Evolutionary conservation across 345 rosid species (phyloP).

Genomic region (Pugionium dolabratum): DNA sequence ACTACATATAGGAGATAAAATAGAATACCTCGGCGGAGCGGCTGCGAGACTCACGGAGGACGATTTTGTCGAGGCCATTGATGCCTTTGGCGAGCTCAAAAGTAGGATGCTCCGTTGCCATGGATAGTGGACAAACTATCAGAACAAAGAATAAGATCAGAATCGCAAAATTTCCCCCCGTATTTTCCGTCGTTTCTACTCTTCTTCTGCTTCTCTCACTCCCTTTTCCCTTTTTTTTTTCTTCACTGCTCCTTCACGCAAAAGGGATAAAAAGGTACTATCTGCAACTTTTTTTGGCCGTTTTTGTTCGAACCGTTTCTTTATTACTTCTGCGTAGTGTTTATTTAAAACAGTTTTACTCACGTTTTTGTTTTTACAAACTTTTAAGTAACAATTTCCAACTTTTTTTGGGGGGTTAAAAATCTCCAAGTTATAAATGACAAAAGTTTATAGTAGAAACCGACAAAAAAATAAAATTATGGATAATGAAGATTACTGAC

Average conservation of each 20-base stretch:
- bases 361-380: no score
- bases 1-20: no score
- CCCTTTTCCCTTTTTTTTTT: neutral
- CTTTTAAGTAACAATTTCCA: no score
- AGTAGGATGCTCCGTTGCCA: constrained; percentile 46
- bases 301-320: constrained; percentile 24
- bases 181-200: constrained; percentile 7
- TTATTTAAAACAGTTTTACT: neutral
- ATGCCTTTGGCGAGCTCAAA: constrained; percentile 60
- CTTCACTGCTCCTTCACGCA: constrained; percentile 29
- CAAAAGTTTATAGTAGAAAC: no score
- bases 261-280: no score
- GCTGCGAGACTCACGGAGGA: constrained; percentile 73
- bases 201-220: constrained; percentile 16
- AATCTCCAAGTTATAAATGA: no score
- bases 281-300: neutral
- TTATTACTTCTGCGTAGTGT: neutral
- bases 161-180: neutral
- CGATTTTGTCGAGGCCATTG: constrained; percentile 75
- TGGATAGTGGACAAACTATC: constrained; percentile 20
- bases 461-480: neutral
- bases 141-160: constrained; percentile 13
- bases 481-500: constrained; percentile 17
- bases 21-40: constrained; percentile 69
- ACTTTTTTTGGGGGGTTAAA: no score